Base-by-base conservation (phyloP, 163 green algal genomes). In the Picocystis sp. region DNA sequence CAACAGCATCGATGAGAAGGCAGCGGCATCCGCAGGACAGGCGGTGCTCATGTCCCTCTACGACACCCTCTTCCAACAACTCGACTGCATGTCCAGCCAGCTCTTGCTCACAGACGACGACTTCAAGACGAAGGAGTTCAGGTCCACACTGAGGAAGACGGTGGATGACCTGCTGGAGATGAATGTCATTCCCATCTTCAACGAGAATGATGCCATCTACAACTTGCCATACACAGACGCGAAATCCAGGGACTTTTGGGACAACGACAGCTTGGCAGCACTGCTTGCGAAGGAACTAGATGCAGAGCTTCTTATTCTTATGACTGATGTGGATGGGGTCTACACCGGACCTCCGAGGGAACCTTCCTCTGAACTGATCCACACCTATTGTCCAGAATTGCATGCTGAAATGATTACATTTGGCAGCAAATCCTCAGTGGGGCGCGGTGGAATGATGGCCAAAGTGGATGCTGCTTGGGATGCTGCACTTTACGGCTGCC, bases 21-120 rank as follows among this genome's bases (percentile, higher is more conserved):
- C 64, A 14, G 60, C 64, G 22, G 74, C 74, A 10, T 70, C 69
- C n/a, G 69, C 71, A 3, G 74, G 74, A 12, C 74, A 82, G 53
- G 70, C 58, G 15, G 69, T 70, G 21, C 69, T 82, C 47, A 82
- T 82, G 74, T 50, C 71, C 17, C 62, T 81, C 56, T 82, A 82
- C 60, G 74, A 82, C 53, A 62, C 55, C 2, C 54, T 70, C 35
- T 61, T 64, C 15, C 19, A 19, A 15, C 58, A 69, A 61, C 24
- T 82, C 63, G 74, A 76, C 53, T 48, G 70, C 19, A 49, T 66
- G 21, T 65, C 44, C 17, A 52, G 57, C 11, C 74, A 82, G 56
- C 61, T 74, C 15, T 57, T 82, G 34, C 65, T 81, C 19, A 79
- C 74, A 3, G 56, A 62, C 29, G 58, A 59, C 29, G 72, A 82